Evolutionary conservation across 164 flowering plant genomes (phyloP).

Genomic region (Piper longum): DNA sequence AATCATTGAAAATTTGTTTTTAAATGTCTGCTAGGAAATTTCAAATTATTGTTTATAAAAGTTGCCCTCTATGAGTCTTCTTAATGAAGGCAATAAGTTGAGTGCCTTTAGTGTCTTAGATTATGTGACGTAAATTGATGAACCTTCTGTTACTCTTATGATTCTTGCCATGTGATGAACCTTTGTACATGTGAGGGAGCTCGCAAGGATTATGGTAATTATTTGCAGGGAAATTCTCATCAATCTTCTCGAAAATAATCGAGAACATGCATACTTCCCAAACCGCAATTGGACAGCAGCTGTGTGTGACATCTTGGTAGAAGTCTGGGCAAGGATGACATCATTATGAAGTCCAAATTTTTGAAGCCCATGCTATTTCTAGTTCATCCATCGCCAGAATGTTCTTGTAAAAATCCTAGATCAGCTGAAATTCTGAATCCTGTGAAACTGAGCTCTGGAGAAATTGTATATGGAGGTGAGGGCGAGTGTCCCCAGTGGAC

Average conservation of each 20-base stretch:
- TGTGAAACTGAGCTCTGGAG: slow-evolving; percentile 22
- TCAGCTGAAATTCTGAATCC: slow-evolving; percentile 15
- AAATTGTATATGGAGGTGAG: slow-evolving; percentile 43
- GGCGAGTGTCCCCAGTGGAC: slow-evolving; percentile 89
- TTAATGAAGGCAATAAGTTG: background rate
- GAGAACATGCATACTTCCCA: slow-evolving; percentile 60
- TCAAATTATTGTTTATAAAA: too few relatives aligned
- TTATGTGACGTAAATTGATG: background rate
- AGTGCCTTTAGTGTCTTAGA: background rate
- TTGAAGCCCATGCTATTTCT: slow-evolving; percentile 61
- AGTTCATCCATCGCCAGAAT: slow-evolving; percentile 89
- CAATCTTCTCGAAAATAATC: slow-evolving; percentile 37
- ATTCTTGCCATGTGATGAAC: background rate
- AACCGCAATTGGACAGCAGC: slow-evolving; percentile 57
- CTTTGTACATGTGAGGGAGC: background rate
- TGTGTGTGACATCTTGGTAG: slow-evolving; percentile 74
- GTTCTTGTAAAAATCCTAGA: slow-evolving; percentile 51
- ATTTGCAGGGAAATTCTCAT: slow-evolving; percentile 52
- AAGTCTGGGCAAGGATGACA: slow-evolving; percentile 62
- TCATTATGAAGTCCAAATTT: slow-evolving; percentile 33
- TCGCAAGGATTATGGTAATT: background rate
- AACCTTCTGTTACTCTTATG: too few relatives aligned
- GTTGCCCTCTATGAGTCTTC: background rate
- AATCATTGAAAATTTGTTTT: too few relatives aligned
- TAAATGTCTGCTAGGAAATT: too few relatives aligned